phyloP scores from a whole-genome alignment of 805 yeast genomes.

The Lachancea waltii region DNA sequence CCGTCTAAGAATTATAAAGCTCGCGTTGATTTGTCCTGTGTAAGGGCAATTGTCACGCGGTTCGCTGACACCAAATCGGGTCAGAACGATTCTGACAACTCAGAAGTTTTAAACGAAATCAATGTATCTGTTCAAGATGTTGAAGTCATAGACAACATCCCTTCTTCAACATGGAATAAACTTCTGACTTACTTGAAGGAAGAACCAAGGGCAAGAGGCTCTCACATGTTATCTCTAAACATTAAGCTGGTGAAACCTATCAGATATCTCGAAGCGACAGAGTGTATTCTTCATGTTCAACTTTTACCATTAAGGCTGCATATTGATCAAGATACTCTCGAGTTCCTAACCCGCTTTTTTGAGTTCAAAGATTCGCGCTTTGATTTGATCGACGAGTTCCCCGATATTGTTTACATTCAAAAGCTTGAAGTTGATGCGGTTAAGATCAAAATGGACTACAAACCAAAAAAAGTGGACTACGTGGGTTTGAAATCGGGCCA shows the following conservation, averaged over 20 bases:
- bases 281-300: constrained; percentile 44
- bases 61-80: constrained; percentile 44
- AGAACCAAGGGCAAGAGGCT: constrained; percentile 55
- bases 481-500: constrained; percentile 82
- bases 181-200: constrained; percentile 64
- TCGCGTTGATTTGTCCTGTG: constrained; percentile 46
- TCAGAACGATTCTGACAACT: constrained; percentile 23
- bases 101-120: constrained; percentile 42
- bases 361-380: constrained; percentile 73
- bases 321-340: constrained; percentile 90
- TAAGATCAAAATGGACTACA: constrained; percentile 72
- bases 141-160: constrained; percentile 67
- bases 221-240: constrained; percentile 51
- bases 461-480: constrained; percentile 84
- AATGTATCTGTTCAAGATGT: constrained; percentile 47
- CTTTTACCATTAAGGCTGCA: constrained; percentile 74
- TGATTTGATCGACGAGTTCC: constrained; percentile 49
- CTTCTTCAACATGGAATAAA: constrained; percentile 87
- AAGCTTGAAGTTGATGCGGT: constrained; percentile 56
- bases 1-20: constrained; percentile 61
- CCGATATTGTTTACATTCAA: constrained; percentile 63
- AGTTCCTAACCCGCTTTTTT: constrained; percentile 71
- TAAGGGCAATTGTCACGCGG: constrained; percentile 43
- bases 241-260: constrained; percentile 62
- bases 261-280: constrained; percentile 58